These are phyloP conservation scores for Silene vulgaris DNA, from an alignment of 179 eudicot genomes.

Conservation along the genomic window DNA sequence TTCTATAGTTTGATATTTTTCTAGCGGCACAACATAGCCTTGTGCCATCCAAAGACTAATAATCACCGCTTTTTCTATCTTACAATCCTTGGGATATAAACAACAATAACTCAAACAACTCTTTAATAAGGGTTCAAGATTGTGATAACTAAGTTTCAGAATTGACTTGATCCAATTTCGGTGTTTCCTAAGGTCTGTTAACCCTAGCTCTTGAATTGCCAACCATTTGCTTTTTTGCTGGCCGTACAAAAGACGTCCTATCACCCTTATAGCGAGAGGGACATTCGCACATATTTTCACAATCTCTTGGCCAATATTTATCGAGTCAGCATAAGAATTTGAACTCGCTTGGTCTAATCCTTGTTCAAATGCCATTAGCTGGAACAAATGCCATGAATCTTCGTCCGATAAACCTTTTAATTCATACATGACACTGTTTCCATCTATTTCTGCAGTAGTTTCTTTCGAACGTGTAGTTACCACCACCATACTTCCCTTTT, in stretches of 20 bases:
- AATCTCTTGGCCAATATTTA: not conserved
- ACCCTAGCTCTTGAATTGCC: not conserved
- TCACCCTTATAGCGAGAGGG: constrained; percentile 11
- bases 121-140: constrained; percentile 8
- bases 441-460: not conserved
- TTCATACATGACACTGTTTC: not conserved
- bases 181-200: not conserved
- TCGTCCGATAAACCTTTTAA: not conserved
- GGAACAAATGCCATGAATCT: constrained; percentile 12
- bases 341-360: not conserved
- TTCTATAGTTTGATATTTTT: constrained; percentile 7
- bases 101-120: constrained; percentile 13
- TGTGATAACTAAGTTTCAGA: constrained; percentile 6
- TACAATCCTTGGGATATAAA: constrained; percentile 10
- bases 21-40: not conserved
- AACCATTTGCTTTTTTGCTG: not conserved
- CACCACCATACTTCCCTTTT: not conserved
- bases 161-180: not conserved
- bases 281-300: not conserved
- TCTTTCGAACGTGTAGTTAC: constrained; percentile 11
- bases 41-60: constrained; percentile 17
- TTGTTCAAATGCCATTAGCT: not conserved
- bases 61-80: not conserved
- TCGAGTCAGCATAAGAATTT: not conserved
- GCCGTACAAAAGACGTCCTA: constrained; percentile 2